Percentiles rank a stretch among this genome's conserved stretches.
Conservation (phyloP, 148 eudicot species). For the Nepenthes mirabilis region DNA sequence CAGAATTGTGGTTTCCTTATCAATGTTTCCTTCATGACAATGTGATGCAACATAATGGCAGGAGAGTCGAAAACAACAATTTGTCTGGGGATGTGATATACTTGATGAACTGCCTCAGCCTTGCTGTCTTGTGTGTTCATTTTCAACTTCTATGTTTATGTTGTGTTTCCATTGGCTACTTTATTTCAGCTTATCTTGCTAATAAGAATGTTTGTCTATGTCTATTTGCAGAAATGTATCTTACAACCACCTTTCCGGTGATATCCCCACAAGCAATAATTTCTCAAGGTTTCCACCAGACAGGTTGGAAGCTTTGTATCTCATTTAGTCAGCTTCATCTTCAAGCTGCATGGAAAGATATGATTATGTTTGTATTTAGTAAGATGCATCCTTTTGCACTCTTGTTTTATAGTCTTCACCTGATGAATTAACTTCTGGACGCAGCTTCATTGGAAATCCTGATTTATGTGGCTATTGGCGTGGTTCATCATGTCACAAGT, state of each 20-base stretch:
- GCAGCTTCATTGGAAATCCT: slow-evolving; percentile 82
- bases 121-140: slow-evolving; percentile 50
- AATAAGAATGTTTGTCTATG: neutral
- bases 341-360: too few relatives aligned
- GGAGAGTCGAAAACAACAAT: slow-evolving; percentile 78
- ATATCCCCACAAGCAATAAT: slow-evolving; percentile 72
- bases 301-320: slow-evolving; percentile 34
- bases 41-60: slow-evolving; percentile 18
- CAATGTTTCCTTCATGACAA: neutral
- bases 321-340: neutral
- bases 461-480: slow-evolving; percentile 75
- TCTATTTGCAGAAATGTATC: slow-evolving; percentile 64
- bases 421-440: neutral
- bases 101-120: slow-evolving; percentile 68
- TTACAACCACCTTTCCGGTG: slow-evolving; percentile 67
- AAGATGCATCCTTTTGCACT: neutral
- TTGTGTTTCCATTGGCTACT: neutral
- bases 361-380: too few relatives aligned
- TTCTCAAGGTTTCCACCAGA: slow-evolving; percentile 84
- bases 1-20: neutral
- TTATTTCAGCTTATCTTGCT: neutral
- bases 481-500: slow-evolving; percentile 41
- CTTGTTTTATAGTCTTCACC: neutral
- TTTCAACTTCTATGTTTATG: neutral
- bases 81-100: slow-evolving; percentile 72